phyloP scores from a whole-genome alignment of 2,329 filamentous ascomycete genomes.

The Triangularia verruculosa region DNA sequence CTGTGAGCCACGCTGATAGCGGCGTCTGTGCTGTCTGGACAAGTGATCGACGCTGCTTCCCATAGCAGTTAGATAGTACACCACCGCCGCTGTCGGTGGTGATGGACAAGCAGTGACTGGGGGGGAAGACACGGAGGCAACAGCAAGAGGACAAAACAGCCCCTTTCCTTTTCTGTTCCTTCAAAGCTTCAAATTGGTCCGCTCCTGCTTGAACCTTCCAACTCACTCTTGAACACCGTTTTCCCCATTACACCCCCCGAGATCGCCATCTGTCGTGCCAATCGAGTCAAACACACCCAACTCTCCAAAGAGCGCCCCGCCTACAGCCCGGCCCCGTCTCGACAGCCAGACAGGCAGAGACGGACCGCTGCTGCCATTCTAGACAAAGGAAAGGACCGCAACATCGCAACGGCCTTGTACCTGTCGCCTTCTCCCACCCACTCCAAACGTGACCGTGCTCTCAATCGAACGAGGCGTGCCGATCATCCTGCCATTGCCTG shows the following conservation, averaged over 20 bases:
- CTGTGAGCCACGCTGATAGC: slow-evolving; percentile 17
- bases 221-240: neutral
- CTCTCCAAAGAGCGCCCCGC: slow-evolving; percentile 18
- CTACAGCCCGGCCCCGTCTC: slow-evolving; percentile 4
- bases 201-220: neutral
- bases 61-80: neutral
- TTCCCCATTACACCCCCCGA: neutral
- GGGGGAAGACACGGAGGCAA: neutral
- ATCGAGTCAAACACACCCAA: slow-evolving; percentile 20
- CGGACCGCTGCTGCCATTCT: neutral
- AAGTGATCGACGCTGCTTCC: slow-evolving; percentile 16
- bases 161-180: slow-evolving; percentile 6
- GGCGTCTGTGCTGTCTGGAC: slow-evolving; percentile 14
- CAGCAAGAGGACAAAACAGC: neutral
- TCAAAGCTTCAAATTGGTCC: neutral
- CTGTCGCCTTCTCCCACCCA: neutral
- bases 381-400: slow-evolving; percentile 12
- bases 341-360: neutral
- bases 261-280: neutral
- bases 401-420: slow-evolving; percentile 6
- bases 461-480: slow-evolving; percentile 23
- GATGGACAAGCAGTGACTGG: neutral
- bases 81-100: neutral
- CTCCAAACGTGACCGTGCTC: neutral
- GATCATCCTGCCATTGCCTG: slow-evolving; percentile 13